Conservation (phyloP, 2,329 filamentous ascomycete genomes). For the Apiospora koreana region DNA sequence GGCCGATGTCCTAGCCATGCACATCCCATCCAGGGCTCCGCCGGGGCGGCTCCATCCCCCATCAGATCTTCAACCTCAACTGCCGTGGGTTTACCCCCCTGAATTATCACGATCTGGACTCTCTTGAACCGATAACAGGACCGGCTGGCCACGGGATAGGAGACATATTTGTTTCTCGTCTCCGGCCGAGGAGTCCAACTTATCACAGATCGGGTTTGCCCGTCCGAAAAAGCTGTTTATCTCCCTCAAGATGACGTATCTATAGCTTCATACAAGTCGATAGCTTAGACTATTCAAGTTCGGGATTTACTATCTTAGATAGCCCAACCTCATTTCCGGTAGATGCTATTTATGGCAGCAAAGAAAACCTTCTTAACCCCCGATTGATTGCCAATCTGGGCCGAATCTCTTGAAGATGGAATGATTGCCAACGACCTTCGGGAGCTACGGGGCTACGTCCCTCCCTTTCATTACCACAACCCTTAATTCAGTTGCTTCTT, state of each 20-base stretch:
- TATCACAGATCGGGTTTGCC: neutral
- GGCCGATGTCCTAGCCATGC: neutral
- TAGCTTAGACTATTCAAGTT: neutral
- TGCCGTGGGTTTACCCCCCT: neutral
- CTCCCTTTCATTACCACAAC: neutral
- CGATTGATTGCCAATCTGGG: neutral
- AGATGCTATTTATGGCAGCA: neutral
- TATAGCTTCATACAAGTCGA: neutral
- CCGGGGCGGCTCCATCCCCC: slow-evolving; percentile 4
- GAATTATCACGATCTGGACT: neutral
- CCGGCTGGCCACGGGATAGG: neutral
- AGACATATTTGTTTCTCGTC: neutral
- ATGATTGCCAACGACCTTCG: neutral
- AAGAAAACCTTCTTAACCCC: neutral
- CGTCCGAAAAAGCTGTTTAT: neutral
- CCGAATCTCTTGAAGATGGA: neutral
- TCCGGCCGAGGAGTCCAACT: neutral
- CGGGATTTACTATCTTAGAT: neutral
- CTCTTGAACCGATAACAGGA: neutral
- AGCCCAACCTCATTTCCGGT: slow-evolving; percentile 6
- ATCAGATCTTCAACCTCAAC: slow-evolving; percentile 5
- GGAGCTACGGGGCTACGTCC: neutral
- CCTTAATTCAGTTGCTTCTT: neutral
- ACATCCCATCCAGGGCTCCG: neutral
- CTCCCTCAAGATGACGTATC: neutral